Evolutionary conservation across 106 monocot species (phyloP), one percentile per base, ranked within the genome.

Genomic region (Allium sativum): DNA sequence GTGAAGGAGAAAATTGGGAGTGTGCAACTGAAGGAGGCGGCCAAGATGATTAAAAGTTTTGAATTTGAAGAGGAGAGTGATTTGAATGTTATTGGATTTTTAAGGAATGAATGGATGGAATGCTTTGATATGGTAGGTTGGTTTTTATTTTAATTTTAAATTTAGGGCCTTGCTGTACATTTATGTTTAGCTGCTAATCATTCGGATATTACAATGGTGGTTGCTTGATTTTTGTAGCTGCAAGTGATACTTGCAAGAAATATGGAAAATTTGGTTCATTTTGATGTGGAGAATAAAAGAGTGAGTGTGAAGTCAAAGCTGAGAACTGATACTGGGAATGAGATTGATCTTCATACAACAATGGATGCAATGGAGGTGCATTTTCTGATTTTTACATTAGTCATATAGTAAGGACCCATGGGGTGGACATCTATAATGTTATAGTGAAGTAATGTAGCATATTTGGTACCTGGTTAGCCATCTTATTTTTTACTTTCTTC

Each of bases 361-460:
- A 63, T 96, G 64, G 79, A 82, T 51, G 86, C 90, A 21, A 72
- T 96, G 77, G 95, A 96, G 81, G 94, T 90, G 47, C 75, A 71
- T 55, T 42, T 11, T 61, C 61, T 18, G 18, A 61, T 10, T 45
- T 41, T 42, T 8, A 40, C n/a, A 41, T 6, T 10, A 13, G 40
- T 59, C 40, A 12, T 50, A 50, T 7, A 31, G 31, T 5, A 31
- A 31, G 2, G 31, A 31, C 31, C 31, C 31, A 5, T 31, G 5
- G 31, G 31, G 2, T 31, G 31, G 31, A 31, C 31, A 31, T 31
- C 1, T 31, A 5, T 31, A 31, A 31, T 31, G 18, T 18, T 7
- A 54, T 20, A 18, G 8, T 12, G 8, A 55, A 56, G 6, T 19
- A 56, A 19, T 40, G 15, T 6, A 58, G 15, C 11, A 40, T 31